Evolutionary conservation across 495 filamentous ascomycete species (phyloP), one percentile per base, ranked within the genome.

Genomic region (Beverwykella pulmonaria): DNA sequence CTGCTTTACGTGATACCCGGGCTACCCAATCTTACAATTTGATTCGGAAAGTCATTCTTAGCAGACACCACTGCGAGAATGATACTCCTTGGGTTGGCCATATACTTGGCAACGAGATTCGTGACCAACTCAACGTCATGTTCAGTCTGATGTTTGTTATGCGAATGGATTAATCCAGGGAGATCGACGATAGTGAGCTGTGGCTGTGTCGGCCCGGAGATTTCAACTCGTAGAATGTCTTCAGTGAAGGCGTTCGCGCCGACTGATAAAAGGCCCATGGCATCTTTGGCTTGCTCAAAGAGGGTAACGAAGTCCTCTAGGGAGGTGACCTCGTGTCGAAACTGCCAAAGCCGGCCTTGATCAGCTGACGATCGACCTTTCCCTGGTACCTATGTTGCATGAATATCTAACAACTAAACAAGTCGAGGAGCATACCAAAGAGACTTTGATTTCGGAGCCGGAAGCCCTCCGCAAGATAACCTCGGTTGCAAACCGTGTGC

Each of bases 401-500:
- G 26, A 52, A 26, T 52, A 52, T 23, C 48, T 26, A 12, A 52
- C 48, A 7, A 52, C 22, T 3, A 73, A 5, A 53, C 75, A 50
- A 79, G 75, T 25, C 54, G 73, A 5, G 62, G 67, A 0, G 61
- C 44, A 15, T 49, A n/a, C 29, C 8, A 66, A 22, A 77, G 69
- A 9, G 70, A 62, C 12, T 58, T 32, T 25, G 5, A 60, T 50
- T 36, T 27, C 20, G 19, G 19, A 23, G 2, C 59, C 53, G 1
- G 74, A 44, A 20, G 53, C 68, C 4, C 80, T 74, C 1, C 79
- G 78, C 1, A 84, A 68, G 27, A 85, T 78, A 1, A 90, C 77
- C 67, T 92, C 87, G 0, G 86, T 90, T 2, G 88, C 84, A 61
- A 90, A 90, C 0, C 86, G 80, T 0, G 89, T 91, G 73, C 89